These are phyloP conservation scores for Diospyros kaki DNA, from an alignment of 148 eudicot genomes.

Conservation along the genomic window DNA sequence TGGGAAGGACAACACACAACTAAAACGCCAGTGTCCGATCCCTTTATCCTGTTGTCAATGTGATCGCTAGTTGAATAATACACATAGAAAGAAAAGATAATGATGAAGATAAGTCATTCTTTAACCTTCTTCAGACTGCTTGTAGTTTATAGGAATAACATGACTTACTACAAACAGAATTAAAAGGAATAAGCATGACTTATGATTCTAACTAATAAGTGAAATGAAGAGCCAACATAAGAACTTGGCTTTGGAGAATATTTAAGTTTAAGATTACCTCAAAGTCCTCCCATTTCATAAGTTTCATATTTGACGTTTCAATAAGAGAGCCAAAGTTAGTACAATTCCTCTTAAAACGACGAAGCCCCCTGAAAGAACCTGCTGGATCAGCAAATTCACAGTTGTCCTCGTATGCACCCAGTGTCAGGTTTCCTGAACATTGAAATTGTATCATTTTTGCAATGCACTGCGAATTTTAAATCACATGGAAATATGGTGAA, in stretches of 20 bases:
- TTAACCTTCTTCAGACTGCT: not conserved
- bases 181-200: too few species aligned
- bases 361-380: constrained; percentile 84
- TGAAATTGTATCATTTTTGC: not conserved
- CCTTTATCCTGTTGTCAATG: constrained; percentile 66
- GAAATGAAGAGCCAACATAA: not conserved
- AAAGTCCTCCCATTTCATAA: constrained; percentile 89
- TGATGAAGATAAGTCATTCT: not conserved
- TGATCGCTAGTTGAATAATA: not conserved
- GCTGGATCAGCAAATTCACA: constrained; percentile 99
- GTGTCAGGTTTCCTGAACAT: constrained; percentile 64
- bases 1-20: constrained; percentile 82
- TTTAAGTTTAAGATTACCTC: constrained; percentile 40
- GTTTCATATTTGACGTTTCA: constrained; percentile 77
- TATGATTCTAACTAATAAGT: not conserved
- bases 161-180: not conserved
- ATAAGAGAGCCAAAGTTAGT: constrained; percentile 85
- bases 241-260: not conserved
- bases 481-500: not conserved
- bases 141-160: not conserved
- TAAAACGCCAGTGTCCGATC: constrained; percentile 95
- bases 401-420: constrained; percentile 80
- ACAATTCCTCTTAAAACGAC: constrained; percentile 86
- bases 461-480: too few species aligned
- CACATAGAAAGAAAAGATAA: not conserved